Evolutionary conservation across 805 yeast genomes (phyloP), one percentile per base, ranked within the genome.

Genomic region (Starmerella potacharoeniae): DNA sequence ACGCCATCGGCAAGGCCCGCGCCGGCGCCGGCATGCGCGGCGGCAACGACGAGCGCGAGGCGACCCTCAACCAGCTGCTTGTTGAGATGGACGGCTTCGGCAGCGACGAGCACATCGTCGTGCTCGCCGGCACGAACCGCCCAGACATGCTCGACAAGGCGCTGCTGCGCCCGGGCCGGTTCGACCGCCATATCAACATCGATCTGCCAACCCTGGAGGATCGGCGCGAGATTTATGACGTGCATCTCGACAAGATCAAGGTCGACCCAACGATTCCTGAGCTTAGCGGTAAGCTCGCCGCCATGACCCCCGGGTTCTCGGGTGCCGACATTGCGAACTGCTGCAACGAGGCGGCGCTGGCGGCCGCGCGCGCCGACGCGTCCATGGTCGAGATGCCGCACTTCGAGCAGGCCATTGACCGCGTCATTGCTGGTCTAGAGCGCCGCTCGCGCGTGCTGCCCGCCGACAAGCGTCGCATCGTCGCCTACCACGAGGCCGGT

Each of bases 71-170:
- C 73, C 96, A 90, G 73, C 75, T 90, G 55, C 76, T 90, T 60
- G 96, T 90, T 44, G 97, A 90, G 69, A 87, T 90, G 95, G 97
- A 90, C 71, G 97, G 96, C 6, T 90, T 90, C 66, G 83, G 82
- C 36, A 76, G 85, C n/a, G 73, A 83, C 41, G 95, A 90, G 66
- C 95, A 90, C 66, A 89, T 90, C 52, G 96, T 90, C 49, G 96
- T 90, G 6, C 74, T 90, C 51, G 96, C 96, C 0, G 97, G 96
- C 75, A 90, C 97, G 1, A 90, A 90, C 69, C 80, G 96, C 67
- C 84, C 95, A 0, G 97, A 90, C 69, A 86, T 89, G 51, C 75
- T 90, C 62, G 97, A 90, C 69, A 80, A 84, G 58, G 96, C 96
- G 2, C 74, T 90, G 60, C 75, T 88, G 74, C 83, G 97, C 74